phyloP scores from a whole-genome alignment of 768 basidiomycete species.

The Tylopilus intermedius region DNA sequence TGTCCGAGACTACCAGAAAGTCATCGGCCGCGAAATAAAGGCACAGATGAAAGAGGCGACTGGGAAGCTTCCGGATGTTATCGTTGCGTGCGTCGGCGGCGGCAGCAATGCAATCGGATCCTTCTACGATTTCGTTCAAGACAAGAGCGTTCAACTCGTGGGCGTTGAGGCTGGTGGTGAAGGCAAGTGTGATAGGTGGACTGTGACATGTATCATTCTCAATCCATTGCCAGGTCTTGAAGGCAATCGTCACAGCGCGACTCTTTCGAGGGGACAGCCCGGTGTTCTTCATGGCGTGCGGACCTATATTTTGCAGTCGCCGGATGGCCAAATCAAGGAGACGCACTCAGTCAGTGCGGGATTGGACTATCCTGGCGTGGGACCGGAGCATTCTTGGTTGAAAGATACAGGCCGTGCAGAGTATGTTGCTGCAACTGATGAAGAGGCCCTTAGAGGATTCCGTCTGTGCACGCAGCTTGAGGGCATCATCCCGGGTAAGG shows the following conservation, averaged over 20 bases:
- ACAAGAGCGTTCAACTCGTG: background rate
- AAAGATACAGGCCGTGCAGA: background rate
- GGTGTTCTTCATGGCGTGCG: background rate
- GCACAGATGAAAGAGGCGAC: background rate
- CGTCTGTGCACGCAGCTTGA: no score
- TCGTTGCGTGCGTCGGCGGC: background rate
- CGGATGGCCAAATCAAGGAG: background rate
- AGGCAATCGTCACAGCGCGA: background rate
- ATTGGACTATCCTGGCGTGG: background rate
- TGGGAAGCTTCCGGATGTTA: background rate
- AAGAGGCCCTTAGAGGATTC: no score
- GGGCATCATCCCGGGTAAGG: no score
- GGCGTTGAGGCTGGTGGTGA: background rate
- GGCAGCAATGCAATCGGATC: slow-evolving; percentile 1
- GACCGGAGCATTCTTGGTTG: background rate
- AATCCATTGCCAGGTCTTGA: background rate
- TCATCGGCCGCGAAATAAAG: background rate
- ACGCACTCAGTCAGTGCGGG: background rate
- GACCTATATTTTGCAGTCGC: background rate
- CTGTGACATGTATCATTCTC: background rate
- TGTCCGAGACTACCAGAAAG: slow-evolving; percentile 2
- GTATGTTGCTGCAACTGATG: no score
- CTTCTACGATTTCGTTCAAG: background rate
- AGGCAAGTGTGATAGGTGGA: background rate
- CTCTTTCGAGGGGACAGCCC: background rate